Evolutionary conservation across 176 grass and related monocot species (phyloP), one percentile per base, ranked within the genome.

Genomic region (Eragrostis curvula): DNA sequence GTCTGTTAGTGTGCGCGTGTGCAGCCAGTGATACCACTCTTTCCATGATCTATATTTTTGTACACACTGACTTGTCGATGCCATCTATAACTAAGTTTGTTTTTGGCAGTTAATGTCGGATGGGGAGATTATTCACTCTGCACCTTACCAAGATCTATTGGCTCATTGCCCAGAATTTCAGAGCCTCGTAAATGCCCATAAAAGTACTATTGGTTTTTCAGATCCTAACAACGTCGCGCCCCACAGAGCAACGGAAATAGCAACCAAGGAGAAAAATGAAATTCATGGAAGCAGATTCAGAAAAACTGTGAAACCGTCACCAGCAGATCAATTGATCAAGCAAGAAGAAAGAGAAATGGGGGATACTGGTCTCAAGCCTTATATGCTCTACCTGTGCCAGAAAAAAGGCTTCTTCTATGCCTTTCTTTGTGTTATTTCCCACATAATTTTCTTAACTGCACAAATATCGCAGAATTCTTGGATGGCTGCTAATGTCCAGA

Each of bases 401-500:
- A 91, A 88, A 21, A 99, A 96, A 79, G 96, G 96, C 43, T 93
- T 90, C 55, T 25, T 99, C 8, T 96, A 93, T 73, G 67, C 43
- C 67, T 93, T 59, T 56, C 15, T 99, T 14, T 32, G 39, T 51
- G 68, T 63, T 67, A 77, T 96, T 32, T 85, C 70, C 67, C 93
- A 93, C 43, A 47, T 91, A 59, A 47, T 91, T 72, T 96, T 99
- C 78, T 5, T 88, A 80, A n/a, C 61, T 64, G 96, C 87, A 12
- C 96, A 99, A 90, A 88, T 99, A 88, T 99, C 90, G 52, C 96
- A 95, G 70, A 98, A 95, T 69, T 87, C 93, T 66, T 99, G 96
- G 96, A 91, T 99, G 91, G 93, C 96, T 66, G 87, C 96, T 44
- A 93, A 96, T 82, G 82, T 99, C 75, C 55, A 99, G 55, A 91